A percentile compares a stretch with the other conserved stretches of the same genome.
phyloP scores from a whole-genome alignment of 2,329 filamentous ascomycete genomes.

The Pleurostoma richardsiae region DNA sequence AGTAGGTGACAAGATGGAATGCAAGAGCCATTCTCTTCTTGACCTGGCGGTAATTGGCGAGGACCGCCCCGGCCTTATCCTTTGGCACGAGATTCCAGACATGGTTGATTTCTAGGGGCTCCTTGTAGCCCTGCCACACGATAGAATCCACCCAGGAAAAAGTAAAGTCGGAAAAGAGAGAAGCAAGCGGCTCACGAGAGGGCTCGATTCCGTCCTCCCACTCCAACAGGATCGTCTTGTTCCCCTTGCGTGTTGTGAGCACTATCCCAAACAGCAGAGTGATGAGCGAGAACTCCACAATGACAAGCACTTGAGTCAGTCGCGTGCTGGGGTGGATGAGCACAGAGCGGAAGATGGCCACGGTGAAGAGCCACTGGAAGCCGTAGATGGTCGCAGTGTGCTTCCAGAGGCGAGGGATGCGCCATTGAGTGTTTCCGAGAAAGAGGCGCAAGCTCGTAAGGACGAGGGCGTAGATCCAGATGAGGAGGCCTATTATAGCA shows the following conservation, averaged over 20 bases:
- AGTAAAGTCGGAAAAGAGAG: conserved; percentile 79
- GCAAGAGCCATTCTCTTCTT: conserved; percentile 77
- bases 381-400: conserved; percentile 85
- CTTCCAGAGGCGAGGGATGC: conserved; percentile 76
- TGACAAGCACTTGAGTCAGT: conserved; percentile 58
- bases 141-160: conserved; percentile 90
- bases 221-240: conserved; percentile 81
- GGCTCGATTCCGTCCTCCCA: conserved; percentile 87
- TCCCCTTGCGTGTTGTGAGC: conserved; percentile 81
- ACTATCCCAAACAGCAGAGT: conserved; percentile 72
- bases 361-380: conserved; percentile 71
- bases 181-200: conserved; percentile 80
- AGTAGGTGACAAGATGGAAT: conserved; percentile 78
- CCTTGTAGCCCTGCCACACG: conserved; percentile 82
- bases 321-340: conserved; percentile 70
- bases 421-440: conserved; percentile 60
- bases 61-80: conserved; percentile 79
- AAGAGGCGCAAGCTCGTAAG: conserved; percentile 69
- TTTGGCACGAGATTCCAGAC: conserved; percentile 89
- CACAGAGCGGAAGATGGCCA: conserved; percentile 78
- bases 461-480: conserved; percentile 76
- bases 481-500: conserved; percentile 61
- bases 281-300: conserved; percentile 69
- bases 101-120: conserved; percentile 74
- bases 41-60: conserved; percentile 77